Evolutionary conservation across 768 basidiomycete species (phyloP).

Genomic region (Galerina sulciceps): DNA sequence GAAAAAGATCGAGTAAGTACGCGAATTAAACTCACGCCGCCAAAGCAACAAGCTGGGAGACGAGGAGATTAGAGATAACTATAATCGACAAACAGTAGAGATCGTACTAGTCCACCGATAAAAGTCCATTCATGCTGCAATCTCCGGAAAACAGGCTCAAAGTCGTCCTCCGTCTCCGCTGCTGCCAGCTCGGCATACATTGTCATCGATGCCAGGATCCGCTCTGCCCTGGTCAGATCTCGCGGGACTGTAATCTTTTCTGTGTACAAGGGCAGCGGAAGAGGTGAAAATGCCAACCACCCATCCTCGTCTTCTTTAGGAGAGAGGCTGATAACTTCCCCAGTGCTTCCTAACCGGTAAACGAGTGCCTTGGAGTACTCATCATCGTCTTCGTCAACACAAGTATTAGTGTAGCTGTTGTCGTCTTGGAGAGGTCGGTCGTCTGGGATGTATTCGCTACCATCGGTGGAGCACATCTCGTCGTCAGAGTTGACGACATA

Average conservation of each 20-base stretch:
- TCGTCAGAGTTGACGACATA: constrained; percentile 50
- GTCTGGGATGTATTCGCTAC: constrained; percentile 21
- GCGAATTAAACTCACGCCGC: constrained; percentile 47
- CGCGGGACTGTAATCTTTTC: constrained; percentile 29
- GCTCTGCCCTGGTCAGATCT: not conserved
- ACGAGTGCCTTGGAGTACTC: not conserved
- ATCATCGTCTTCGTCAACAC: constrained; percentile 26
- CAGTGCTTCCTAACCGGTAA: not conserved
- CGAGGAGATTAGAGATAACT: not conserved
- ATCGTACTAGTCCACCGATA: constrained; percentile 61
- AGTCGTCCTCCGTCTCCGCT: constrained; percentile 51
- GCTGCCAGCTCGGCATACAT: constrained; percentile 59
- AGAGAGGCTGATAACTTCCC: constrained; percentile 10
- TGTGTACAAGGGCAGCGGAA: constrained; percentile 44
- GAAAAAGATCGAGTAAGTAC: not conserved
- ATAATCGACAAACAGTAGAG: not conserved
- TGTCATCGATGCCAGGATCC: constrained; percentile 28
- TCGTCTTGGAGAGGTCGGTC: constrained; percentile 11
- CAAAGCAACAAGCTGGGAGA: constrained; percentile 56
- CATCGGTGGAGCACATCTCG: constrained; percentile 28
- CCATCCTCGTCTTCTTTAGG: constrained; percentile 3
- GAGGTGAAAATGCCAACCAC: constrained; percentile 22
- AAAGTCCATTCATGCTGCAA: constrained; percentile 69
- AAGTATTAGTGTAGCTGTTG: constrained; percentile 25
- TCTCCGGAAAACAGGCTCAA: constrained; percentile 49